Conservation (phyloP, 352 stramenopile species). For the Phytophthora brassicae region DNA sequence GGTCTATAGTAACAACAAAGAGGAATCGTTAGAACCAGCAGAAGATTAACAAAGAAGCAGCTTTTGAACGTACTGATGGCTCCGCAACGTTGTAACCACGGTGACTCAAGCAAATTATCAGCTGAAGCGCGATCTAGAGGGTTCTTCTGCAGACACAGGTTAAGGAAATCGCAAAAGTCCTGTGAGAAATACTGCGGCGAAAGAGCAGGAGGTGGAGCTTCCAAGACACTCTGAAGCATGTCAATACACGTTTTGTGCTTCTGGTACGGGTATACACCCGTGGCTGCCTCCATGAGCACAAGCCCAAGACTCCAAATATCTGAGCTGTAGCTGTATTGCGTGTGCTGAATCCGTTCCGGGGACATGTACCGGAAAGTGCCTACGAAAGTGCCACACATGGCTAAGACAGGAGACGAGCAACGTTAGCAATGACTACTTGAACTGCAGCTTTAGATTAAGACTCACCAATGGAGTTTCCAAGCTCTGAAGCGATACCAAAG, state of each 20-base stretch:
- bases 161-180: constrained; percentile 76
- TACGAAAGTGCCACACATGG: constrained; percentile 94
- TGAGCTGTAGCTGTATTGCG: constrained; percentile 88
- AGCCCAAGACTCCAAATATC: constrained; percentile 94
- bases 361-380: constrained; percentile 94
- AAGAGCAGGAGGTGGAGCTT: constrained; percentile 66
- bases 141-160: constrained; percentile 66
- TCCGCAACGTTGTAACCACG: constrained; percentile 69
- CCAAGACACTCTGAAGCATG: constrained; percentile 79
- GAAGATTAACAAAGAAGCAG: too few relatives aligned
- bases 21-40: constrained; percentile 13
- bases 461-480: constrained; percentile 82
- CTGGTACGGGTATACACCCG: constrained; percentile 88
- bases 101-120: constrained; percentile 65
- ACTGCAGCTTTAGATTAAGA: background rate
- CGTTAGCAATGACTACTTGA: constrained; percentile 5
- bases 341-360: constrained; percentile 88
- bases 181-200: constrained; percentile 68
- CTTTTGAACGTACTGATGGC: constrained; percentile 58
- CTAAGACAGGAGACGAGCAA: constrained; percentile 27
- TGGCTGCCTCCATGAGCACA: constrained; percentile 90
- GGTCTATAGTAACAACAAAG: constrained; percentile 15
- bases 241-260: constrained; percentile 84
- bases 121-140: constrained; percentile 61
- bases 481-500: constrained; percentile 93